These are phyloP conservation scores for Rhizopogon rudus DNA, from an alignment of 768 basidiomycete genomes.

Conservation along the genomic window DNA sequence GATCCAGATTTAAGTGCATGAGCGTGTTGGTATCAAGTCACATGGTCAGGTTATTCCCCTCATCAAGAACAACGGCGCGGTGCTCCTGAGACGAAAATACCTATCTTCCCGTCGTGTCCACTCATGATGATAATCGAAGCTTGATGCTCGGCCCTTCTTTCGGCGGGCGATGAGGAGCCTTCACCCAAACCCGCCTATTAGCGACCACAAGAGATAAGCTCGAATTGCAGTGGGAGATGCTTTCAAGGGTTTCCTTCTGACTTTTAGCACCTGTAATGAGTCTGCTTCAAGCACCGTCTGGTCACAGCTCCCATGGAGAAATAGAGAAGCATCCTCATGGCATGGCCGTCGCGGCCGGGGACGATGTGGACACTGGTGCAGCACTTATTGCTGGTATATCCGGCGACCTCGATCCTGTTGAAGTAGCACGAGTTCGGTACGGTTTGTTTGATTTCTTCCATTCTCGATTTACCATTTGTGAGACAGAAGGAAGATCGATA, in stretches of 20 bases:
- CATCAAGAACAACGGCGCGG: neutral
- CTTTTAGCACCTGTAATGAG: neutral
- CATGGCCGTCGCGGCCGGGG: slow-evolving; percentile 33
- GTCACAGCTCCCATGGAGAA: neutral
- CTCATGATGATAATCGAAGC: neutral
- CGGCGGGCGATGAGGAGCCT: neutral
- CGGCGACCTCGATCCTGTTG: slow-evolving; percentile 43
- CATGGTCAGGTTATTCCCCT: neutral
- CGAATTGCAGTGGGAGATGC: neutral
- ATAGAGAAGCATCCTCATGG: slow-evolving; percentile 13
- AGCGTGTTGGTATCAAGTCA: neutral
- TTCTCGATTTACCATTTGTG: neutral
- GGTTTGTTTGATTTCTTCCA: slow-evolving; percentile 1
- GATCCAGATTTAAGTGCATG: neutral
- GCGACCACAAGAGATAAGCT: neutral
- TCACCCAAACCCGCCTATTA: neutral
- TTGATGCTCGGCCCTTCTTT: too few relatives aligned
- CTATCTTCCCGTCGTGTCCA: neutral
- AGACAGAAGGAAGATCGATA: slow-evolving; percentile 55
- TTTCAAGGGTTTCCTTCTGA: neutral
- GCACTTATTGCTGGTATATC: slow-evolving; percentile 44
- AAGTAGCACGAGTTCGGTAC: slow-evolving; percentile 48
- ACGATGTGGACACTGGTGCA: slow-evolving; percentile 61
- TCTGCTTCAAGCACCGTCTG: neutral
- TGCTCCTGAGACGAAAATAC: neutral